Evolutionary conservation across 768 basidiomycete genomes (phyloP), one percentile per base, ranked within the genome.

Genomic region (Rhodotorula paludigena): DNA sequence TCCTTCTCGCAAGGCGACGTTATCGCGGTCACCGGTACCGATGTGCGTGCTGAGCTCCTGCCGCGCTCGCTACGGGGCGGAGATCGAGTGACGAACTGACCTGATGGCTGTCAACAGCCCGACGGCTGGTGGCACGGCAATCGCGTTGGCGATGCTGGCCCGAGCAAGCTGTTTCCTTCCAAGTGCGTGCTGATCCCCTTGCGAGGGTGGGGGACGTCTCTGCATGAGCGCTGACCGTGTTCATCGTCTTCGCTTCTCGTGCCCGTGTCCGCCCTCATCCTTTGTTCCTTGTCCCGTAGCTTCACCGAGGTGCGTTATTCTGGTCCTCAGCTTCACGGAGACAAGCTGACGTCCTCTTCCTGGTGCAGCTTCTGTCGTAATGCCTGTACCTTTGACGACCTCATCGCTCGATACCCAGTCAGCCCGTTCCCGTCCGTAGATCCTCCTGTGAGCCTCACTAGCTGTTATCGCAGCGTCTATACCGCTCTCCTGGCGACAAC

Each of bases 91-190:
- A 57, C 57, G 12, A 2, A 14, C 0, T 45, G n/a, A n/a, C n/a
- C n/a, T n/a, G n/a, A 2, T 5, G 9, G 2, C 1, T 3, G 20
- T 6, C 45, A 21, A 33, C 63, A 76, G 62, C 62, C 73, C 30
- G 93, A 96, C 74, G 94, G 94, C 2, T 97, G 94, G 94, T 98
- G 93, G 94, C 89, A 86, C 63, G 94, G 94, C n/a, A 88, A 89
- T 68, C 88, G 90, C 28, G 71, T 73, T 9, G 64, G 74, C 9
- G 66, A 59, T n/a, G 18, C 39, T 1, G 66, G 63, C 5, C 64
- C 64, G 21, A 70, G 66, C n/a, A 73, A 68, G 44, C 67, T 73
- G n/a, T 75, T 77, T 73, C 76, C 76, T 3, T 72, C 71, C 53
- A 76, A 76, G 68, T 76, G 28, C 41, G 65, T 32, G 33, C 42